Conservation (phyloP, 2,329 filamentous ascomycete species). For the Juglanconis oblonga region DNA sequence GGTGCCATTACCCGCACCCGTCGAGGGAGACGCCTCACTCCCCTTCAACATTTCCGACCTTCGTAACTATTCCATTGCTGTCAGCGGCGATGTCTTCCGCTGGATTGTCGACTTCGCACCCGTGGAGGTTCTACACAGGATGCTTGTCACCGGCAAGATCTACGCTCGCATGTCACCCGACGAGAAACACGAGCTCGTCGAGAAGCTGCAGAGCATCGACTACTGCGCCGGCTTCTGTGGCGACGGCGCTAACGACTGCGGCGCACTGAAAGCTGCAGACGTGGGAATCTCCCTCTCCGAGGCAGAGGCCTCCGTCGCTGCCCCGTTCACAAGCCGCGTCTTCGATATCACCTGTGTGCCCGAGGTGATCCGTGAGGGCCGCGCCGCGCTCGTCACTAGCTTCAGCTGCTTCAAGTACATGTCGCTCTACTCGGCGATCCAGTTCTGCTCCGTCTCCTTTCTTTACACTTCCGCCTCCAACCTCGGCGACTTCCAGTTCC, state of each 20-base stretch:
- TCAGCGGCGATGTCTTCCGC: conserved; percentile 91
- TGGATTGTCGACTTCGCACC: conserved; percentile 93
- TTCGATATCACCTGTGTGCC: conserved; percentile 97
- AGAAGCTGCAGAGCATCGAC: conserved; percentile 93
- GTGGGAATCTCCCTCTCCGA: conserved; percentile 97
- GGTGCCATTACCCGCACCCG: conserved; percentile 67
- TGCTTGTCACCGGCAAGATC: conserved; percentile 88
- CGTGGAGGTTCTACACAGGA: conserved; percentile 73
- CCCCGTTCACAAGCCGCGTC: conserved; percentile 89
- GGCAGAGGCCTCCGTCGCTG: conserved; percentile 96
- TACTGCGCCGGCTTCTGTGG: conserved; percentile 96
- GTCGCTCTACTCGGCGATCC: conserved; percentile 98
- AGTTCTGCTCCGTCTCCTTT: conserved; percentile 96
- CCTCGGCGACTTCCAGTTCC: conserved; percentile 94
- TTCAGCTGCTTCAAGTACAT: conserved; percentile 99
- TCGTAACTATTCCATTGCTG: conserved; percentile 81
- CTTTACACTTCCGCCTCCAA: conserved; percentile 92
- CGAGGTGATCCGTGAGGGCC: conserved; percentile 88
- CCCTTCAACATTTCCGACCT: conserved; percentile 82
- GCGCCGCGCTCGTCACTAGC: conserved; percentile 93
- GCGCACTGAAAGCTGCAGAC: conserved; percentile 92
- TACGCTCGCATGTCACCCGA: conserved; percentile 99
- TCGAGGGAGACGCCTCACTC: conserved; percentile 74
- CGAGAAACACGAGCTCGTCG: conserved; percentile 95
- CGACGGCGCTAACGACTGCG: conserved; percentile 96